Percentiles rank a stretch among this genome's conserved stretches.
These are phyloP conservation scores for Pseudozyma sp. DNA, from an alignment of 1,284 basidiomycete genomes.

Conservation along the genomic window DNA sequence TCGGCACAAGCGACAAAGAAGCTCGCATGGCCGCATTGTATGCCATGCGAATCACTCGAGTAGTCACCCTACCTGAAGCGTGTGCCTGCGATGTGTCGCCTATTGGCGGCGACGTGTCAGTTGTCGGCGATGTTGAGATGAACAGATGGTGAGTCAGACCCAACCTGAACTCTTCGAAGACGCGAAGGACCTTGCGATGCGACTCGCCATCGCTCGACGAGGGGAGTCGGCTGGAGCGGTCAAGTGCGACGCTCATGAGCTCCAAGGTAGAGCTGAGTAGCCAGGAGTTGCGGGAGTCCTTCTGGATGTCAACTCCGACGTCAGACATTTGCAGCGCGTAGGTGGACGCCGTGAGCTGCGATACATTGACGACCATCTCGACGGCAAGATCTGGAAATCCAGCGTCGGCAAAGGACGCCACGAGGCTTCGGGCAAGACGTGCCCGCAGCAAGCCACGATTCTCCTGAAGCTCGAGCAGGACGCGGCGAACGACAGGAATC, in stretches of 20 bases:
- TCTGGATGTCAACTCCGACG: neutral
- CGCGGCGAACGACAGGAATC: constrained; percentile 20
- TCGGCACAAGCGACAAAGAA: neutral
- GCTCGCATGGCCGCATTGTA: constrained; percentile 44
- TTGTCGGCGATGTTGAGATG: neutral
- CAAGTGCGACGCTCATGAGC: constrained; percentile 43
- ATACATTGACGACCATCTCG: constrained; percentile 27
- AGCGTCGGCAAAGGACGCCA: constrained; percentile 36
- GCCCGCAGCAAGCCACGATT: constrained; percentile 20
- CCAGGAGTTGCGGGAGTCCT: constrained; percentile 3
- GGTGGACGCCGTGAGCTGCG: constrained; percentile 8
- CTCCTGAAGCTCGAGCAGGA: constrained; percentile 30
- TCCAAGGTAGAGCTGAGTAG: constrained; percentile 21
- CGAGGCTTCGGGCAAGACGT: constrained; percentile 31
- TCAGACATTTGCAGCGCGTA: neutral
- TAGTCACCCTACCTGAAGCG: neutral
- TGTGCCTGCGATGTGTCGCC: neutral
- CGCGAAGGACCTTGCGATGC: constrained; percentile 19
- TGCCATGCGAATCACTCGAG: constrained; percentile 20
- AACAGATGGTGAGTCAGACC: constrained; percentile 37
- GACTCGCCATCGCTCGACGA: constrained; percentile 2
- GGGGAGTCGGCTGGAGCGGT: constrained; percentile 22
- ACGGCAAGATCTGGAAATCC: constrained; percentile 40
- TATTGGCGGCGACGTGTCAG: neutral
- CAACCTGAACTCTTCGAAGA: constrained; percentile 46